These are phyloP conservation scores for Peronospora tabacina DNA, from an alignment of 352 stramenopile genomes.

Conservation along the genomic window DNA sequence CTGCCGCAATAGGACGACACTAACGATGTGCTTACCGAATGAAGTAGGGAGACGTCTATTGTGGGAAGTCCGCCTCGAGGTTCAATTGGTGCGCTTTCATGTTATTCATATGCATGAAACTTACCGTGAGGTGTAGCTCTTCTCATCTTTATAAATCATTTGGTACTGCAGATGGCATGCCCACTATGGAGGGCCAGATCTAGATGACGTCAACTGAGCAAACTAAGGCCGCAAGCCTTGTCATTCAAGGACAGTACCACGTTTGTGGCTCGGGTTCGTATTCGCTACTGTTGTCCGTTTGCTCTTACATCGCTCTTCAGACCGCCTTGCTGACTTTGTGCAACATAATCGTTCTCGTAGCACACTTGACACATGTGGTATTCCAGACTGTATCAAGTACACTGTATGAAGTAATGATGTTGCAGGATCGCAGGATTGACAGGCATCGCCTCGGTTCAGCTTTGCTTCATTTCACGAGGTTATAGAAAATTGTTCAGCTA, in stretches of 20 bases:
- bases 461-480: slow-evolving; percentile 48
- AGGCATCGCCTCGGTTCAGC: slow-evolving; percentile 49
- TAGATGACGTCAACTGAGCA: slow-evolving; percentile 16
- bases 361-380: slow-evolving; percentile 40
- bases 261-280: background rate
- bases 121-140: background rate
- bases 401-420: slow-evolving; percentile 1
- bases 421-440: slow-evolving; percentile 37
- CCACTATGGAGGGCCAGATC: slow-evolving; percentile 63
- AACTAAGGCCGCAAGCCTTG: background rate
- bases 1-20: background rate
- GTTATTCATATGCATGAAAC: background rate
- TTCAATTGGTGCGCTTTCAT: slow-evolving; percentile 25
- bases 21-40: slow-evolving; percentile 13
- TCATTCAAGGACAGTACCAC: background rate
- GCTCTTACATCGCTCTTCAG: slow-evolving; percentile 13
- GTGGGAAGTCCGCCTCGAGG: slow-evolving; percentile 27
- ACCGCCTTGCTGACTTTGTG: slow-evolving; percentile 10
- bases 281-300: slow-evolving; percentile 17
- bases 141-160: background rate
- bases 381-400: slow-evolving; percentile 51
- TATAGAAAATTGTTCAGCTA: slow-evolving; percentile 64
- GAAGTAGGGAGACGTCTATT: slow-evolving; percentile 21
- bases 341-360: slow-evolving; percentile 24
- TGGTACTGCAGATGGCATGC: slow-evolving; percentile 20